Evolutionary conservation across 2,329 filamentous ascomycete genomes (phyloP).

Genomic region (Xylaria sp.): DNA sequence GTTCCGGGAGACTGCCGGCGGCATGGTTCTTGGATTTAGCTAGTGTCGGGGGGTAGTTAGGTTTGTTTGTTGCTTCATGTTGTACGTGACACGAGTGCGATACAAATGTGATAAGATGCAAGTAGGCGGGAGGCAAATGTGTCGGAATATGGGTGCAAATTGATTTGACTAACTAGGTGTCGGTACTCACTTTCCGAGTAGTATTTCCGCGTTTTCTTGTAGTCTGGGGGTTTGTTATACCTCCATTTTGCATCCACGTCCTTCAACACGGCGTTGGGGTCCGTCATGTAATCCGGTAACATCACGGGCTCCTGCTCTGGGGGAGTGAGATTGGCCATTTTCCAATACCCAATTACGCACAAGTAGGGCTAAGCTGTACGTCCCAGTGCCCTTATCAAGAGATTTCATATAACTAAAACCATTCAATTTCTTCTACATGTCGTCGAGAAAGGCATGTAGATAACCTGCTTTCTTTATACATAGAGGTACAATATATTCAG

Average conservation of each 20-base stretch:
- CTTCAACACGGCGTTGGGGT: conserved; percentile 39
- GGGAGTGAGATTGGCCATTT: background rate
- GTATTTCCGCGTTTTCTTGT: conserved; percentile 69
- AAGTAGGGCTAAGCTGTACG: background rate
- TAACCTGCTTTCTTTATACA: background rate
- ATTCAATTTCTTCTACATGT: background rate
- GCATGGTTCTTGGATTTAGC: conserved; percentile 67
- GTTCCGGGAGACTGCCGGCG: conserved; percentile 64
- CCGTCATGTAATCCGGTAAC: conserved; percentile 40
- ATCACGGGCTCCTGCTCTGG: conserved; percentile 1
- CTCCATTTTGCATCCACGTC: conserved; percentile 67
- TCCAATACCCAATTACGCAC: background rate
- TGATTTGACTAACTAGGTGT: background rate
- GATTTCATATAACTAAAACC: background rate
- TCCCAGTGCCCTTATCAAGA: background rate
- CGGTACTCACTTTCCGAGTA: conserved; percentile 66
- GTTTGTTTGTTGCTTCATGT: conserved; percentile 3
- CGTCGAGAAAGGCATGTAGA: background rate
- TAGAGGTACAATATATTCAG: background rate
- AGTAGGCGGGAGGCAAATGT: background rate
- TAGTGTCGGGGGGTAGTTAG: conserved; percentile 45
- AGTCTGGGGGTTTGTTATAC: conserved; percentile 69
- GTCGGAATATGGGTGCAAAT: too few relatives aligned
- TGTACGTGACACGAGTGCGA: background rate
- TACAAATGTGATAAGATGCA: background rate